Base-by-base conservation (phyloP, 306 rosid species). In the Begonia loranthoides region DNA sequence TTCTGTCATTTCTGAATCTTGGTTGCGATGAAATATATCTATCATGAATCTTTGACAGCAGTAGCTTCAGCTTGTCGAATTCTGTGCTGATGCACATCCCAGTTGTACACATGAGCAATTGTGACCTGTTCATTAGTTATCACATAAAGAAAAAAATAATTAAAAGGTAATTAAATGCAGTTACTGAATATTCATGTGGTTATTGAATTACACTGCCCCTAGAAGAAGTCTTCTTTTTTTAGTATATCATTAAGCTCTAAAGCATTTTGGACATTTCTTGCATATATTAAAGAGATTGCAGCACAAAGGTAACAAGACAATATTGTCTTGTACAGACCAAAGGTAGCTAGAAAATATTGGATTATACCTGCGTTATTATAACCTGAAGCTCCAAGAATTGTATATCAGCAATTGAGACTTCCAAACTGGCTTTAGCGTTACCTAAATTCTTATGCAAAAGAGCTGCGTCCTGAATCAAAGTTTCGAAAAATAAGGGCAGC, bases 1-100 rank as follows among this genome's bases (percentile, higher is more conserved):
- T 48, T 62, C 62, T 53, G 55, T 64, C 49, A 66, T 58, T 56
- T 34, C 52, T 40, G 56, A 63, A 70, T 59, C 60, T 41, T 17
- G 59, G 59, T 15, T 24, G 40, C 22, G 41, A n/a, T 56, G 51
- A 62, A 46, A 48, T 24, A 53, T 4, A 2, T 19, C 22, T 48
- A 54, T 73, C 59, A 80, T 0, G 66, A 60, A 51, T 74, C 86
- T 57, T 60, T 59, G 21, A 73, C 61, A 56, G 74, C 59, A 56
- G 73, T 52, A 12, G 71, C 52, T 56, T 71, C 45, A 21, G 71
- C 68, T 70, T 74, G 85, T 57, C 58, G 78, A 48, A 72, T 46
- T 65, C 93, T 69, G 47, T 86, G 73, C 64, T 88, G 88, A 77
- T 88, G 89, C 43, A 84, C 96, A 24, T 88, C 95, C 95, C 93